These are phyloP conservation scores for Nakazawaea ishiwadae DNA, from an alignment of 805 yeast genomes.

Conservation along the genomic window DNA sequence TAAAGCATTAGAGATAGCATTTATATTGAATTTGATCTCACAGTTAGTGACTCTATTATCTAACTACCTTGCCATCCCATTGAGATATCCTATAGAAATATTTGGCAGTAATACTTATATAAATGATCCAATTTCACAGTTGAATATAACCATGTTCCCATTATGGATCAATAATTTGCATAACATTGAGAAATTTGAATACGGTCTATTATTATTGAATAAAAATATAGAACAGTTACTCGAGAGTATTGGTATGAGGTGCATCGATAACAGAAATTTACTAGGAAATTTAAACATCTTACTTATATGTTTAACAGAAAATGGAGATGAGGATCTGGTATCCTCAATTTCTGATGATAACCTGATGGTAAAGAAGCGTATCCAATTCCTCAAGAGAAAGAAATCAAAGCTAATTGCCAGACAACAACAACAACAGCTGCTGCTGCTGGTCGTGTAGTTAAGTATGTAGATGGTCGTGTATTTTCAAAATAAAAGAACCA, in stretches of 20 bases:
- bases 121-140: constrained; percentile 40
- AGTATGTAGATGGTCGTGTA: constrained; percentile 3
- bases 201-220: constrained; percentile 40
- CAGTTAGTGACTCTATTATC: constrained; percentile 37
- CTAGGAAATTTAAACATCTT: constrained; percentile 30
- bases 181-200: constrained; percentile 39
- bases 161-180: constrained; percentile 32
- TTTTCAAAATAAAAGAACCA: background rate
- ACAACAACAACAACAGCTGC: constrained; percentile 1
- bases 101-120: constrained; percentile 45
- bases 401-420: background rate
- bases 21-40: constrained; percentile 44
- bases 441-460: background rate
- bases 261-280: constrained; percentile 26
- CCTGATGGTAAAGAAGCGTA: constrained; percentile 1
- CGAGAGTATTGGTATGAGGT: constrained; percentile 24
- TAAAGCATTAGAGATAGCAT: constrained; percentile 36
- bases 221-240: constrained; percentile 43
- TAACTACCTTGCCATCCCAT: constrained; percentile 35
- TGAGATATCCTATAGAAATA: constrained; percentile 45
- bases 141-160: constrained; percentile 39
- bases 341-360: background rate
- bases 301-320: constrained; percentile 24
- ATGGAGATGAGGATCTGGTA: constrained; percentile 8
- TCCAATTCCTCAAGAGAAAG: constrained; percentile 3